Conservation (phyloP, 2,329 filamentous ascomycete genomes). For the Catunica adiposa region DNA sequence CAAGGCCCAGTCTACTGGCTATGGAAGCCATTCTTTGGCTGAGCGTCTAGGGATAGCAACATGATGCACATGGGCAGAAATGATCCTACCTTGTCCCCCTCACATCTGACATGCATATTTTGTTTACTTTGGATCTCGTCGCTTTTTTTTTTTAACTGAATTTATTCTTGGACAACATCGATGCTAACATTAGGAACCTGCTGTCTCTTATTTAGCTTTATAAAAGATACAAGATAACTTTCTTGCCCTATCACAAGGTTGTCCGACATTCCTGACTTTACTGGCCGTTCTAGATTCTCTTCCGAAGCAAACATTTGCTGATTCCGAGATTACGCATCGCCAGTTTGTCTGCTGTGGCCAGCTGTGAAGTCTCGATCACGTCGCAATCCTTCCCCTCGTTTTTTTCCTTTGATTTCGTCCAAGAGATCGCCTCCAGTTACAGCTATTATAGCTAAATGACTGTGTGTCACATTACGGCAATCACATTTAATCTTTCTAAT, state of each 20-base stretch:
- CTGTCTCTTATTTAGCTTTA: neutral
- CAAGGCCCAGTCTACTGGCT: neutral
- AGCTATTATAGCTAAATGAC: no score
- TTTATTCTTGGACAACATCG: no score
- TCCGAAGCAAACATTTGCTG: neutral
- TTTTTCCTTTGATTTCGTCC: neutral
- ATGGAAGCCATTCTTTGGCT: neutral
- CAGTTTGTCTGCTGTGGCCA: neutral
- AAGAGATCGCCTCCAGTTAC: neutral
- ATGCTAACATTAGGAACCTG: no score
- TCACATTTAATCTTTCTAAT: no score
- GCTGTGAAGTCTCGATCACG: neutral
- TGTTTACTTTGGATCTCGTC: conserved; percentile 2
- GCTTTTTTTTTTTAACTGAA: neutral
- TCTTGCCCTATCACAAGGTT: no score
- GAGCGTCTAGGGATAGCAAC: neutral
- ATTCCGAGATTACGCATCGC: neutral
- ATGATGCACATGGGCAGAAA: conserved; percentile 1
- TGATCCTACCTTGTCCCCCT: neutral
- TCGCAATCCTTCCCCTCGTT: no score
- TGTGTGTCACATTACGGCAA: no score
- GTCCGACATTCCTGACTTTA: neutral
- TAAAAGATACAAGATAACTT: neutral
- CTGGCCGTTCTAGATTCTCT: neutral
- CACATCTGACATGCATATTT: neutral